These are phyloP conservation scores for Sanghuangporus weigelae DNA, from an alignment of 1,284 basidiomycete genomes.

Conservation along the genomic window DNA sequence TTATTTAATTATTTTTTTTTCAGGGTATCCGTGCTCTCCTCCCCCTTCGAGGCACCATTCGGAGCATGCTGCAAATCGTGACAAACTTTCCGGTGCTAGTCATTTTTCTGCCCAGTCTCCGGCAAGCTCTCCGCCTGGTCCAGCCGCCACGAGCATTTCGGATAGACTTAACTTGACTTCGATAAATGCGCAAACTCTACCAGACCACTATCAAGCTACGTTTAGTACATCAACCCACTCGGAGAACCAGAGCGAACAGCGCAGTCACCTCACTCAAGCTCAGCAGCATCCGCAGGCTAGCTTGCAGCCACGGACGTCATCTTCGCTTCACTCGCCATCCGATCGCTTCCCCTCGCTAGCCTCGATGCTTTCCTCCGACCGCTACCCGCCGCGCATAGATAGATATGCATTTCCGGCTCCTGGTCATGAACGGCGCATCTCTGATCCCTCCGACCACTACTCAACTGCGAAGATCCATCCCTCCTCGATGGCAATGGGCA, in stretches of 20 bases:
- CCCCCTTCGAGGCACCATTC: slow-evolving; percentile 18
- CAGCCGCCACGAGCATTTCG: slow-evolving; percentile 6
- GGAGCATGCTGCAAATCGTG: slow-evolving; percentile 6
- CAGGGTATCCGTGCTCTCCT: slow-evolving; percentile 18
- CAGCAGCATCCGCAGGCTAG: slow-evolving; percentile 7
- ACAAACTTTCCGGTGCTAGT: slow-evolving; percentile 9
- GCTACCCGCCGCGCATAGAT: slow-evolving; percentile 1
- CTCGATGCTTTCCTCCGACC: slow-evolving; percentile 12
- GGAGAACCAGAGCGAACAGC: not conserved
- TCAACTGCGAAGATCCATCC: not conserved
- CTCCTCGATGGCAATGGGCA: not conserved
- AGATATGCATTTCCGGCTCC: not conserved
- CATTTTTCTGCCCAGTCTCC: slow-evolving; percentile 13
- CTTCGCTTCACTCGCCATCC: slow-evolving; percentile 15
- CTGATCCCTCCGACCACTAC: slow-evolving; percentile 8
- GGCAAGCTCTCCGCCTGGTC: slow-evolving; percentile 4
- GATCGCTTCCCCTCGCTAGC: slow-evolving; percentile 14
- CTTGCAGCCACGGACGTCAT: slow-evolving; percentile 4
- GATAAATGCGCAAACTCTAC: slow-evolving; percentile 5
- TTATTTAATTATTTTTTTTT: not conserved
- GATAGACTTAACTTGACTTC: slow-evolving; percentile 8
- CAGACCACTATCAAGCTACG: slow-evolving; percentile 9
- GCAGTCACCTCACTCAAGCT: not conserved
- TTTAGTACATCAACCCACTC: not conserved
- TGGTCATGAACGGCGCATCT: slow-evolving; percentile 1